Evolutionary conservation across 2,329 filamentous ascomycete genomes (phyloP), one percentile per base, ranked within the genome.

Genomic region (Beauveria medogensis): DNA sequence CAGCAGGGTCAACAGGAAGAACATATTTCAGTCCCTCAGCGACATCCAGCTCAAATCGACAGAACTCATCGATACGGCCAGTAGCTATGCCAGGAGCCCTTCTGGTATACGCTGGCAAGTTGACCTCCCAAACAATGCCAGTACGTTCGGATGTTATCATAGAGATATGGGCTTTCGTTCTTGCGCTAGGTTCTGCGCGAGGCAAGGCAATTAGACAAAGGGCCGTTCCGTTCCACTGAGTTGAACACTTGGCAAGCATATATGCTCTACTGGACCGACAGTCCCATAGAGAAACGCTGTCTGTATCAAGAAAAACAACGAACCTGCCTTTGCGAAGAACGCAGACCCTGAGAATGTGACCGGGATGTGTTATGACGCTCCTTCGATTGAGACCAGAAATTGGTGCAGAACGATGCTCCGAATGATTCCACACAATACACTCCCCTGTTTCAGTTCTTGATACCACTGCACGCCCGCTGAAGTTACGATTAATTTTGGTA

Each of bases 401-500:
- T 54, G 81, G 80, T 34, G 80, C 79, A 52, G 69, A 73, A 55
- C 77, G 75, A 61, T 30, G 55, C 60, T 50, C 63, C 59, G 46
- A 73, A 59, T 95, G 90, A 63, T 83, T 85, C 92, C 92, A 97
- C 3, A 97, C 82, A 65, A 93, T 86, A 61, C 87, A 88, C 71
- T 96, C 90, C 63, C 91, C 89, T 48, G 86, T 80, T 62, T 85
- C 81, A 0, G 92, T 96, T 56, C 91, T 82, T 7, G 92, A 96
- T 37, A 96, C 85, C 48, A 96, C 78, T 5, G 91, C 88, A 64
- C 85, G 82, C 9, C 92, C 92, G 67, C 87, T 90, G 48, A 89
- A 89, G 68, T 92, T 95, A 63, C 92, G 87, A 51, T 95, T 88
- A 63, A 96, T 90, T 70, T 95, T 96, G 68, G 89, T 88, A 64